Conservation (phyloP, 129 eudicot species). For the Flaveria robusta region DNA sequence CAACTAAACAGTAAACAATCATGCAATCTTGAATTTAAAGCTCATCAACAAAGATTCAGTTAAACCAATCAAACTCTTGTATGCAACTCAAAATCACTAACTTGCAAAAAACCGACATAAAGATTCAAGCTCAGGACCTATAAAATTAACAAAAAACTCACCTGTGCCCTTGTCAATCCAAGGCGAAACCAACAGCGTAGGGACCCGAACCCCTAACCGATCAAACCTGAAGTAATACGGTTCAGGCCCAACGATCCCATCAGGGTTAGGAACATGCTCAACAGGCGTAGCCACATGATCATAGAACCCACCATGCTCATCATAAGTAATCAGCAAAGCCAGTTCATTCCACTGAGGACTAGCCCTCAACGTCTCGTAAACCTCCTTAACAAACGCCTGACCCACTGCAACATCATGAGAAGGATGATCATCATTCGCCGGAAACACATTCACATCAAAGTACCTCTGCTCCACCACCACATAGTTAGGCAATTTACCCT, state of each 20-base stretch:
- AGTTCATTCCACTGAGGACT: constrained; percentile 95
- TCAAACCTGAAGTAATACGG: constrained; percentile 79
- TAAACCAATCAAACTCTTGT: too few species aligned
- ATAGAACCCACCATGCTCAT: constrained; percentile 97
- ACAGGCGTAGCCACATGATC: constrained; percentile 97
- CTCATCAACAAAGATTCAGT: too few species aligned
- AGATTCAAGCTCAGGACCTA: too few species aligned
- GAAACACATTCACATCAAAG: constrained; percentile 62
- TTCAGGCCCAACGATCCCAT: constrained; percentile 87
- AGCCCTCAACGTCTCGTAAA: constrained; percentile 76
- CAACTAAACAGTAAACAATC: too few species aligned
- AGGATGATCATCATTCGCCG: constrained; percentile 97
- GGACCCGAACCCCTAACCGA: constrained; percentile 92
- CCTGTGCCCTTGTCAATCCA: constrained; percentile 91
- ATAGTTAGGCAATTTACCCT: constrained; percentile 79
- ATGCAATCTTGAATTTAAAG: too few species aligned
- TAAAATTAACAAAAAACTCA: too few species aligned
- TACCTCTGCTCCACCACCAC: constrained; percentile 92
- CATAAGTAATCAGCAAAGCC: constrained; percentile 90
- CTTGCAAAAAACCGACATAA: too few species aligned
- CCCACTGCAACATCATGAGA: constrained; percentile 91
- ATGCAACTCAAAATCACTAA: too few species aligned
- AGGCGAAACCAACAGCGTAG: constrained; percentile 84
- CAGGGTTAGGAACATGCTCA: constrained; percentile 86
- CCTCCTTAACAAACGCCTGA: constrained; percentile 95